Conservation (phyloP, 2,329 filamentous ascomycete genomes). For the Colletotrichum nymphaeae region DNA sequence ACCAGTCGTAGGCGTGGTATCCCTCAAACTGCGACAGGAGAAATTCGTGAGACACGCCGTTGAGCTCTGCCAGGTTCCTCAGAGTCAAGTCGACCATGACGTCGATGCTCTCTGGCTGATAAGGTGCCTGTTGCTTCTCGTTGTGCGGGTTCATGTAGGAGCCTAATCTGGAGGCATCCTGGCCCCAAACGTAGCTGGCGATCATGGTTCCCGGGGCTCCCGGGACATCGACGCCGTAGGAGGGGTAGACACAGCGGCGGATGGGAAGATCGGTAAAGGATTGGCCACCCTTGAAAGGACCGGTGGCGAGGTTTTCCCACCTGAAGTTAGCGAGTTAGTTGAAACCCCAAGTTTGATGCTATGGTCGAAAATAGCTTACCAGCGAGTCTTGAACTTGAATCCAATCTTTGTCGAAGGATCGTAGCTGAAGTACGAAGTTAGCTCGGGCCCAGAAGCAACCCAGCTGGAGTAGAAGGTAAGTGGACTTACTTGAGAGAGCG, state of each 20-base stretch:
- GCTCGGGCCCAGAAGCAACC: no score
- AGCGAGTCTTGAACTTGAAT: slow-evolving; percentile 43
- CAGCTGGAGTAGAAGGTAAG: no score
- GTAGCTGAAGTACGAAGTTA: slow-evolving; percentile 30
- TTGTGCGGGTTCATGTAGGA: slow-evolving; percentile 40
- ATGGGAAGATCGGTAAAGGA: slow-evolving; percentile 45
- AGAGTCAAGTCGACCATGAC: slow-evolving; percentile 38
- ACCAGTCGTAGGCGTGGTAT: slow-evolving; percentile 40
- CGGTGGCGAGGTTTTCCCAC: slow-evolving; percentile 39
- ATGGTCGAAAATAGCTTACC: slow-evolving; percentile 29
- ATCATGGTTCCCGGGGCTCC: slow-evolving; percentile 41
- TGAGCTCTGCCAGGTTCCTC: slow-evolving; percentile 37
- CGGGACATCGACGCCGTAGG: slow-evolving; percentile 41
- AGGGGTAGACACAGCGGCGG: slow-evolving; percentile 46
- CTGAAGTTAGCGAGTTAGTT: no score
- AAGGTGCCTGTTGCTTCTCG: slow-evolving; percentile 31
- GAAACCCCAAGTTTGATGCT: no score
- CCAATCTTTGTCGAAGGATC: slow-evolving; percentile 45
- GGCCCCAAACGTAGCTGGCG: slow-evolving; percentile 40
- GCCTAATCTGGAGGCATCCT: slow-evolving; percentile 40
- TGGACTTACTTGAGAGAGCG: slow-evolving; percentile 40
- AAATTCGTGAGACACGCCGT: slow-evolving; percentile 39
- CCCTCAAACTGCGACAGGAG: slow-evolving; percentile 36
- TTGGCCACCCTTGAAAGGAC: slow-evolving; percentile 40
- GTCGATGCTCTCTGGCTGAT: slow-evolving; percentile 32